Percentiles rank a stretch among this genome's conserved stretches.
Evolutionary conservation across 2,329 filamentous ascomycete species (phyloP).

Genomic region (Aureobasidium sp.): DNA sequence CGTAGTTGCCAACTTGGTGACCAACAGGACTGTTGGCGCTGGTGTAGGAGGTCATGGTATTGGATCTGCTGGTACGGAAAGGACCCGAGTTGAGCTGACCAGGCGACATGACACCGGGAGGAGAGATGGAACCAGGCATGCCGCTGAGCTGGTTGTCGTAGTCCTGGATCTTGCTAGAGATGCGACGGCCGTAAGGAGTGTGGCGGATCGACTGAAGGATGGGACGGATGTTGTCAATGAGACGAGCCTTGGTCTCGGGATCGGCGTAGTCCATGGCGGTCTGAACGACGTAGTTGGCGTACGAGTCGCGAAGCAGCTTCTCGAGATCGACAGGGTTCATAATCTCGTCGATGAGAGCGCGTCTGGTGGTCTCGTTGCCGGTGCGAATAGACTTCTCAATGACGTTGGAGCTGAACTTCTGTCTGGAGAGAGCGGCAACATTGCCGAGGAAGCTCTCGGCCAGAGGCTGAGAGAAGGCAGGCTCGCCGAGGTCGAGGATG

Average conservation of each 20-base stretch:
- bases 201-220: conserved; percentile 77
- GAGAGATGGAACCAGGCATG: neutral
- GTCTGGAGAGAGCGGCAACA: conserved; percentile 69
- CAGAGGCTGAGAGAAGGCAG: conserved; percentile 79
- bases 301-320: conserved; percentile 81
- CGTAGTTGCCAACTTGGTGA: neutral
- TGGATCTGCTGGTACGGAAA: conserved; percentile 5
- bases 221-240: conserved; percentile 80
- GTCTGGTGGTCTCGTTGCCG: conserved; percentile 65
- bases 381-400: conserved; percentile 90
- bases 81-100: neutral
- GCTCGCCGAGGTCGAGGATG: conserved; percentile 86
- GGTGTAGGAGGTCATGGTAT: neutral
- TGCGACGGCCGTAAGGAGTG: conserved; percentile 89
- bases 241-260: conserved; percentile 60
- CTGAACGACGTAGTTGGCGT: conserved; percentile 97
- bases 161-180: conserved; percentile 75
- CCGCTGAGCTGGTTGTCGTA: conserved; percentile 33
- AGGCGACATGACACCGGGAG: conserved; percentile 10
- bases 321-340: conserved; percentile 69
- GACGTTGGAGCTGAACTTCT: conserved; percentile 99
- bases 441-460: conserved; percentile 72
- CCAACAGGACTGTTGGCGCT: conserved; percentile 1
- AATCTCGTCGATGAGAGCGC: conserved; percentile 80
- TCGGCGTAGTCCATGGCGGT: conserved; percentile 86